Percentiles rank a stretch among this genome's conserved stretches.
These are phyloP conservation scores for Shiraia bambusicola DNA, from an alignment of 2,329 filamentous ascomycete species.

Conservation along the genomic window DNA sequence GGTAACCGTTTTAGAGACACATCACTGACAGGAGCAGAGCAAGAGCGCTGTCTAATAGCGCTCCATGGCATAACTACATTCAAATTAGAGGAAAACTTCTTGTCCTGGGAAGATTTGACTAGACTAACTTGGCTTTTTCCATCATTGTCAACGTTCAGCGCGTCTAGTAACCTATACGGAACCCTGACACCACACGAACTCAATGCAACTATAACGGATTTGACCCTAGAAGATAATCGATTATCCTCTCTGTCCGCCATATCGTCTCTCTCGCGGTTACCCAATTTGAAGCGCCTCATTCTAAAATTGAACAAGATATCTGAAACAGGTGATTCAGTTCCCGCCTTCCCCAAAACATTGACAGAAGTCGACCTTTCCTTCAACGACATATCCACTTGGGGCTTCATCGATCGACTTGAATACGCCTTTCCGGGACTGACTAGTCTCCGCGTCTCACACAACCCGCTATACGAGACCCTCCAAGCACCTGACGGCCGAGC, in stretches of 20 bases:
- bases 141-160: constrained; percentile 55
- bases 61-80: constrained; percentile 48
- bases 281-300: constrained; percentile 51
- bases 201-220: constrained; percentile 57
- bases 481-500: constrained; percentile 43
- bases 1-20: constrained; percentile 67
- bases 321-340: constrained; percentile 31
- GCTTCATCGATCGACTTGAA: constrained; percentile 70
- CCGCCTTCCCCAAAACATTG: constrained; percentile 36
- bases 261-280: constrained; percentile 60
- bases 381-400: constrained; percentile 61
- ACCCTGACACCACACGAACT: constrained; percentile 43
- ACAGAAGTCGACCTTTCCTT: constrained; percentile 49
- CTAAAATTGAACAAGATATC: constrained; percentile 77
- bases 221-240: constrained; percentile 73
- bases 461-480: constrained; percentile 74
- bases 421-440: constrained; percentile 70
- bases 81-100: constrained; percentile 52
- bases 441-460: constrained; percentile 78
- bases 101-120: constrained; percentile 43
- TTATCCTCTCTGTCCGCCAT: constrained; percentile 64
- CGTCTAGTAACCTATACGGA: constrained; percentile 43
- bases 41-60: constrained; percentile 21
- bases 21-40: constrained; percentile 25
- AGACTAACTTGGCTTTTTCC: constrained; percentile 55